These are phyloP conservation scores for Aspergillus caelatus DNA, from an alignment of 2,329 filamentous ascomycete species.

Conservation along the genomic window DNA sequence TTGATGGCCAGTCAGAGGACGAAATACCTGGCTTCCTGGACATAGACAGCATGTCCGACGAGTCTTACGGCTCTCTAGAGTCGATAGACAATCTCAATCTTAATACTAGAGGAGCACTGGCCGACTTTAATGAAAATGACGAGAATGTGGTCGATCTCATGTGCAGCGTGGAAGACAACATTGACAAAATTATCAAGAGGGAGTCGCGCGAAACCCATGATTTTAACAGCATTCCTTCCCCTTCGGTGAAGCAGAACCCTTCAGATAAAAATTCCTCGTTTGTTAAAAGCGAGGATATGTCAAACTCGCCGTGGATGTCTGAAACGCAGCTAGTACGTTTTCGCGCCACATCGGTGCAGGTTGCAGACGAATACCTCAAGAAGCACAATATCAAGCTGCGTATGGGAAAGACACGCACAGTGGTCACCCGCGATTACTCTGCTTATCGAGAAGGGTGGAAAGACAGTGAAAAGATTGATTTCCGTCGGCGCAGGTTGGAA, in stretches of 20 bases:
- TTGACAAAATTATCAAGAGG: constrained; percentile 13
- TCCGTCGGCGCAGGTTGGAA: background rate
- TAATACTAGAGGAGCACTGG: background rate
- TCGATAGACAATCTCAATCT: background rate
- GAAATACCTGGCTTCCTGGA: background rate
- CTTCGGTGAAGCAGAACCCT: background rate
- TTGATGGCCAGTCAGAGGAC: constrained; percentile 4
- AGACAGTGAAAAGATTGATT: constrained; percentile 12
- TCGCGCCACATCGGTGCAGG: constrained; percentile 20
- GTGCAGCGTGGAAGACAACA: constrained; percentile 18
- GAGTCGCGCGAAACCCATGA: constrained; percentile 10
- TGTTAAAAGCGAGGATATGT: constrained; percentile 10
- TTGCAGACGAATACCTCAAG: constrained; percentile 24
- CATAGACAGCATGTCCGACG: background rate
- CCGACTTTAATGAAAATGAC: constrained; percentile 19
- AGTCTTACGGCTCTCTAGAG: background rate
- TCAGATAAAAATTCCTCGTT: background rate
- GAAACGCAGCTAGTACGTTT: constrained; percentile 21
- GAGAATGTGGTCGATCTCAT: constrained; percentile 21
- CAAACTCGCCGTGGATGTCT: constrained; percentile 19
- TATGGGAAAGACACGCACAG: background rate
- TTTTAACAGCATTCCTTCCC: background rate
- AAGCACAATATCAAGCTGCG: constrained; percentile 19
- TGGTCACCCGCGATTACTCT: constrained; percentile 2
- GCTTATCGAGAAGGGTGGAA: constrained; percentile 12